Evolutionary conservation across 2,329 filamentous ascomycete genomes (phyloP).

Genomic region (Botrytis hyacinthi): DNA sequence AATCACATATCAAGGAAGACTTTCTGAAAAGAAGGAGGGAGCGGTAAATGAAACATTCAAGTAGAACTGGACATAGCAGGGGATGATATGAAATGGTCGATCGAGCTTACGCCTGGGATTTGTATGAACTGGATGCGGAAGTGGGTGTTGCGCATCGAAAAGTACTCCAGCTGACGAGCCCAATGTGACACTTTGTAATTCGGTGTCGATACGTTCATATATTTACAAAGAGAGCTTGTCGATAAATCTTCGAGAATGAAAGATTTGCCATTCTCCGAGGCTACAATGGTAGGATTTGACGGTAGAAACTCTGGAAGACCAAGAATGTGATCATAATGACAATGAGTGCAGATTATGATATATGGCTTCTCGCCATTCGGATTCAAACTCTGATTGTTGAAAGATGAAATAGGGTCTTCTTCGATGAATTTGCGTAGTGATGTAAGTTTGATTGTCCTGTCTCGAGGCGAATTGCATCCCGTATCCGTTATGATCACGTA

Average conservation of each 20-base stretch:
- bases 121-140: conserved; percentile 46
- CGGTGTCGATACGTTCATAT: conserved; percentile 41
- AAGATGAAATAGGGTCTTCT: conserved; percentile 40
- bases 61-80: neutral
- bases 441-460: conserved; percentile 33
- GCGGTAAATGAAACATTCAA: neutral
- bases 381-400: conserved; percentile 42
- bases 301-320: conserved; percentile 33
- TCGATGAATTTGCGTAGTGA: conserved; percentile 46
- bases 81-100: conserved; percentile 38
- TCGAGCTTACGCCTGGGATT: conserved; percentile 48
- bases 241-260: conserved; percentile 44
- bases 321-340: conserved; percentile 47
- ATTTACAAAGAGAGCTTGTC: conserved; percentile 44
- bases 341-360: conserved; percentile 46
- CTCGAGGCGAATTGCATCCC: conserved; percentile 43
- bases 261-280: conserved; percentile 40
- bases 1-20: neutral
- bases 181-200: conserved; percentile 44
- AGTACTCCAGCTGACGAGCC: conserved; percentile 41
- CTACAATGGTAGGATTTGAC: conserved; percentile 33
- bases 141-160: conserved; percentile 31
- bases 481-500: conserved; percentile 46
- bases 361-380: conserved; percentile 39
- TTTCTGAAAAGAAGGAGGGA: neutral